A percentile compares a stretch with the other conserved stretches of the same genome.
phyloP scores from a whole-genome alignment of 2,329 filamentous ascomycete genomes.

The Tetracladium maxilliforme region DNA sequence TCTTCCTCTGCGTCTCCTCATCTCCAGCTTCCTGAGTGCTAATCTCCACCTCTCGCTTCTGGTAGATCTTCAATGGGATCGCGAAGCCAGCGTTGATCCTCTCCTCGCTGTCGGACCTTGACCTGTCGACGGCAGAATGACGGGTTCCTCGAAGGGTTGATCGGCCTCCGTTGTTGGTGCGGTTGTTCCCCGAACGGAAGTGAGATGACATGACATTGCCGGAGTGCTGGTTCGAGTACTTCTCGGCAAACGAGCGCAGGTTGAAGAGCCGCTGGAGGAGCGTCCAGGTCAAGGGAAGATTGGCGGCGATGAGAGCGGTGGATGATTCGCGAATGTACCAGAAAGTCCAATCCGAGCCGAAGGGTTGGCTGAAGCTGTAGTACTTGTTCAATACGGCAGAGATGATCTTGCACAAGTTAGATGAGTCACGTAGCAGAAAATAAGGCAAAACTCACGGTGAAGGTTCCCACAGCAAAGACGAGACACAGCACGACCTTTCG shows the following conservation, averaged over 20 bases:
- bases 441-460: constrained; percentile 21
- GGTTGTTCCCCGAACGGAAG: too few species aligned
- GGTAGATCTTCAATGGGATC: too few species aligned
- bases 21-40: too few species aligned
- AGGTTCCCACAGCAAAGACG: constrained; percentile 28
- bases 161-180: too few species aligned
- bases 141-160: too few species aligned
- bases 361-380: constrained; percentile 21
- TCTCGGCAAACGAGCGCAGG: constrained; percentile 11
- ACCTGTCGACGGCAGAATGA: too few species aligned
- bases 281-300: constrained; percentile 36
- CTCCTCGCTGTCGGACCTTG: too few species aligned
- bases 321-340: constrained; percentile 40
- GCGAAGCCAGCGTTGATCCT: too few species aligned
- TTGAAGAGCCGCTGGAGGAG: constrained; percentile 27
- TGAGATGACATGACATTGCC: too few species aligned
- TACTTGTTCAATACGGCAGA: constrained; percentile 33
- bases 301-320: constrained; percentile 35
- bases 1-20: too few species aligned
- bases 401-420: constrained; percentile 21
- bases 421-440: not conserved
- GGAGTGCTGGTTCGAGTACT: too few species aligned
- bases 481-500: constrained; percentile 35
- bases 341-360: constrained; percentile 16
- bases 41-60: too few species aligned